Conservation (phyloP, 768 basidiomycete genomes). For the Trametes gibbosa region DNA sequence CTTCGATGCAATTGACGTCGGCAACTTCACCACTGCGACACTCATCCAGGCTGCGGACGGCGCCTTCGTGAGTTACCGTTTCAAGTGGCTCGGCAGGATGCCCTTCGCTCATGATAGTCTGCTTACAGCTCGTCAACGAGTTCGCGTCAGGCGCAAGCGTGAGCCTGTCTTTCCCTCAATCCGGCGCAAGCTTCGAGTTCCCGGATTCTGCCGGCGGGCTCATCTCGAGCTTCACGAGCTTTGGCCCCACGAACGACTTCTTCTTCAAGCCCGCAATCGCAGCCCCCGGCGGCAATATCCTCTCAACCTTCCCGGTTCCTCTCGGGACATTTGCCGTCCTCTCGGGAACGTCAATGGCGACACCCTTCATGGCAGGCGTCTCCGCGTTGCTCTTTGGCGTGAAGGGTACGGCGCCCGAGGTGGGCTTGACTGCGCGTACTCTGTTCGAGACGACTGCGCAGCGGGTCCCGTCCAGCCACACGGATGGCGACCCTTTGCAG, state of each 20-base stretch:
- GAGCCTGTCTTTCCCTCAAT: constrained; percentile 48
- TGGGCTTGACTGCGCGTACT: constrained; percentile 34
- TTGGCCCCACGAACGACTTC: constrained; percentile 61
- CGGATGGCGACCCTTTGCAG: constrained; percentile 49
- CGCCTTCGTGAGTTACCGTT: constrained; percentile 51
- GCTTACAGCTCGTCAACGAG: constrained; percentile 42
- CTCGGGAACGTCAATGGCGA: constrained; percentile 25
- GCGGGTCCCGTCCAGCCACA: constrained; percentile 41
- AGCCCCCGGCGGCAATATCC: constrained; percentile 52
- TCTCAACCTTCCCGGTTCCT: constrained; percentile 37
- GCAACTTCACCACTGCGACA: constrained; percentile 42
- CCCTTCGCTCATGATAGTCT: background rate
- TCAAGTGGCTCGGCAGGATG: constrained; percentile 24
- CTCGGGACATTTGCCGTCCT: constrained; percentile 19
- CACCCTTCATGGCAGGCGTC: constrained; percentile 45
- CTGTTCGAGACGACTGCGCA: constrained; percentile 51
- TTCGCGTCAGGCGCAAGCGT: constrained; percentile 43
- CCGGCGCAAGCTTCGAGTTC: constrained; percentile 40
- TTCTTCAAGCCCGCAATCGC: constrained; percentile 54
- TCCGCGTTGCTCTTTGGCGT: constrained; percentile 43
- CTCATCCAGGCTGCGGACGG: constrained; percentile 57
- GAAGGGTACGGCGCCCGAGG: constrained; percentile 34
- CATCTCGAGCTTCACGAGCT: constrained; percentile 52
- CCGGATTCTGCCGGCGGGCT: constrained; percentile 54
- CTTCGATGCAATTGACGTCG: constrained; percentile 42